These are phyloP conservation scores for Sonneratia caseolaris DNA, from an alignment of 345 rosid genomes.

Conservation along the genomic window DNA sequence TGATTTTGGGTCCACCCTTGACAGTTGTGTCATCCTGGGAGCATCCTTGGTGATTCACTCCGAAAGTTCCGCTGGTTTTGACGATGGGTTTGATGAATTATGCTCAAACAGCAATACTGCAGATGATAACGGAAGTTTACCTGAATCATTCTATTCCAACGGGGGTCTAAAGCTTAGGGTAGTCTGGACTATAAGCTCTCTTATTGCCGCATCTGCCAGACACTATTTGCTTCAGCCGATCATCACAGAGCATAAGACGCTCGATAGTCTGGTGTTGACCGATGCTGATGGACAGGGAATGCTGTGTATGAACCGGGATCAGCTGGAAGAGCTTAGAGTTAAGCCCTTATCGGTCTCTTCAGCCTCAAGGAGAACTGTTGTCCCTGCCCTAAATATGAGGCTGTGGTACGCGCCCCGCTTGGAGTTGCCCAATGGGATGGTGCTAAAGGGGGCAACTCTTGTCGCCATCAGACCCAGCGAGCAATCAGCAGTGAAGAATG, in stretches of 20 bases:
- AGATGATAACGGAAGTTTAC: slow-evolving; percentile 82
- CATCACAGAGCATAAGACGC: slow-evolving; percentile 72
- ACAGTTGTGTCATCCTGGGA: slow-evolving; percentile 79
- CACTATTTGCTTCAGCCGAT: slow-evolving; percentile 87
- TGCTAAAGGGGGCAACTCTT: slow-evolving; percentile 79
- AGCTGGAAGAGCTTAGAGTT: slow-evolving; percentile 81
- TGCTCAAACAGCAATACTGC: slow-evolving; percentile 9
- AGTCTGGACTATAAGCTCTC: slow-evolving; percentile 19
- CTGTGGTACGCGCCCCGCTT: slow-evolving; percentile 88
- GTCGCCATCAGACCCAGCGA: slow-evolving; percentile 94
- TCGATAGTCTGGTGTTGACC: slow-evolving; percentile 68
- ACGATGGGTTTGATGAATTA: slow-evolving; percentile 19
- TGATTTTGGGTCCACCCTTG: slow-evolving; percentile 86
- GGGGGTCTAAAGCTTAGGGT: slow-evolving; percentile 86
- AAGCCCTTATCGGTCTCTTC: slow-evolving; percentile 90
- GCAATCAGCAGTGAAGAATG: slow-evolving; percentile 43
- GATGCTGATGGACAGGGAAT: slow-evolving; percentile 91
- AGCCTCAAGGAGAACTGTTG: slow-evolving; percentile 86
- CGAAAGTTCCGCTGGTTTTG: slow-evolving; percentile 11
- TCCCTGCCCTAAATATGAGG: slow-evolving; percentile 86
- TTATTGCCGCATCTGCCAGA: slow-evolving; percentile 96
- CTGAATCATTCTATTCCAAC: slow-evolving; percentile 87
- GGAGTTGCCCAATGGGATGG: slow-evolving; percentile 75
- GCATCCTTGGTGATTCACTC: slow-evolving; percentile 53
- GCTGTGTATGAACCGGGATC: slow-evolving; percentile 80